Base-by-base conservation (phyloP, 176 grass and related monocot species). In the Musa schizocarpa region DNA sequence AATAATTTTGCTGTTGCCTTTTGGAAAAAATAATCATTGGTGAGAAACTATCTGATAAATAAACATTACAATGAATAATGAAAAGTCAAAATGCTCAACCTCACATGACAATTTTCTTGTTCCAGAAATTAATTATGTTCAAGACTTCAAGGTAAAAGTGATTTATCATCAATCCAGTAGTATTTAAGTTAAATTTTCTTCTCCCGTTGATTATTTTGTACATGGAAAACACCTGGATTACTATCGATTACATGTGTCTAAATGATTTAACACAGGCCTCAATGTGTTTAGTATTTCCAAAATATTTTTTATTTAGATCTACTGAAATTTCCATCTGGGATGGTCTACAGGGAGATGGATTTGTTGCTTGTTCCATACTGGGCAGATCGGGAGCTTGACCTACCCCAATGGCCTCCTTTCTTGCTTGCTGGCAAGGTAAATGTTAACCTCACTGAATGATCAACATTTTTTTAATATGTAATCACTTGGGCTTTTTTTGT, bases 401-500 rank as follows among this genome's bases (percentile, higher is more conserved):
- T 97, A 58, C 79, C 83, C 26, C 93, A 97, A 55, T 97, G 93
- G 93, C 93, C 93, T 85, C 93, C 93, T 50, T 97, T 97, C 81
- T 78, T 97, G 74, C 93, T 97, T 85, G 90, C 90, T 16, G 90
- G 93, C 87, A 97, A 90, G 93, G 93, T 97, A 27, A 50, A 50
- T 21, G 78, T 80, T 56, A 50, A 0, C 57, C 75, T 76, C 73
- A 65, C 1, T 51, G 7, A 29, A 26, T 65, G 21, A 20, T 13
- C 21, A 10, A 43, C 6, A 34, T 11, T 74, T 73, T 54, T 12
- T 54, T 50, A 74, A 75, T 72, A 64, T 81, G n/a, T 67, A 34
- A 26, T 50, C 49, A 55, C 65, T 20, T 11, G 22, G 68, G 51
- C 59, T 57, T 50, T 55, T 25, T 34, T 57, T 50, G 5, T 51